phyloP scores from a whole-genome alignment of 2,329 filamentous ascomycete species.

The Rhynchosporium secalis region DNA sequence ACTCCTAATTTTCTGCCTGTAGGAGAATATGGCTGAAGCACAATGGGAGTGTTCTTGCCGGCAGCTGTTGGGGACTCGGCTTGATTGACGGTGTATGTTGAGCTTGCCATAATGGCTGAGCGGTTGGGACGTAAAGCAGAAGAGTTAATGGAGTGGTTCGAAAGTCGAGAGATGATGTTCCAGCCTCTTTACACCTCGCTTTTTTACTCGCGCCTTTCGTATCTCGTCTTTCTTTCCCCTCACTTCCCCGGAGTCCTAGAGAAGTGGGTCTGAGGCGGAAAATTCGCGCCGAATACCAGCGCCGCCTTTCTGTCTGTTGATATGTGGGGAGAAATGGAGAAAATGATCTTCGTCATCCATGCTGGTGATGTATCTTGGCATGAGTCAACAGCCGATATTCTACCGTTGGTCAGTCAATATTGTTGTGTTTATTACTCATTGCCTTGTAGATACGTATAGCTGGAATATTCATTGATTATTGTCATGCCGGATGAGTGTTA shows the following conservation, averaged over 20 bases:
- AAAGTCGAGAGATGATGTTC: neutral
- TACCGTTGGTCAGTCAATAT: conserved; percentile 4
- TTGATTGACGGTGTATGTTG: conserved; percentile 14
- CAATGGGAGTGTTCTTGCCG: conserved; percentile 2
- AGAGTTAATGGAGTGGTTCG: neutral
- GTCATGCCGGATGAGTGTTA: neutral
- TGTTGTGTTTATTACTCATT: neutral
- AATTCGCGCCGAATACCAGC: neutral
- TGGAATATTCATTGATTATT: too few species aligned
- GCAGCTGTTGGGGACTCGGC: conserved; percentile 8
- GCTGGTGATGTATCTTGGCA: neutral
- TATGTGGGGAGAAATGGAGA: conserved; percentile 2
- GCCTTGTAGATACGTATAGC: too few species aligned
- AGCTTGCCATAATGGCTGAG: conserved; percentile 17
- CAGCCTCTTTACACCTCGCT: conserved; percentile 5
- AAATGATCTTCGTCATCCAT: neutral
- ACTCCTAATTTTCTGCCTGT: conserved; percentile 6
- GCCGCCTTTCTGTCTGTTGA: neutral
- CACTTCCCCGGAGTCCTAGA: neutral
- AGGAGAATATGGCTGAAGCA: conserved; percentile 3
- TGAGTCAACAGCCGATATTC: conserved; percentile 6
- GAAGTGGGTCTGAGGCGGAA: conserved; percentile 4
- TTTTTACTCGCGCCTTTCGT: neutral
- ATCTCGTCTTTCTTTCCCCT: neutral
- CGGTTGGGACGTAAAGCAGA: neutral